Percentiles rank a stretch among this genome's conserved stretches.
phyloP scores from a whole-genome alignment of 225 moss, liverwort and hornwort species.

The Rhytidiadelphus loreus region DNA sequence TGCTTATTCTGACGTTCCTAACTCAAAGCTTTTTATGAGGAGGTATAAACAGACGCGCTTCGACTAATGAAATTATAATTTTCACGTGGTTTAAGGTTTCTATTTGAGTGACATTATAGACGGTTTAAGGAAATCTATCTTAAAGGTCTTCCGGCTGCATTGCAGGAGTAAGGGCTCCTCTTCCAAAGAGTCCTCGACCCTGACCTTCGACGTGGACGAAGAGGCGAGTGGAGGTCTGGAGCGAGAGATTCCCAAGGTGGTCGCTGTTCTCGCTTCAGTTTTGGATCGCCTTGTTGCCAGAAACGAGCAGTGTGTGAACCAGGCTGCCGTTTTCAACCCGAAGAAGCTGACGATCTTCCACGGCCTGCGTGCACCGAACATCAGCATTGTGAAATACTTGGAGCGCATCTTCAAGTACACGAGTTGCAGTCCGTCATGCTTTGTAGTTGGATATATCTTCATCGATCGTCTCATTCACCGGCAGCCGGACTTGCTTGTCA shows the following conservation, averaged over 20 bases:
- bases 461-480: constrained; percentile 90
- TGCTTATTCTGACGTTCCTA: background rate
- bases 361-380: constrained; percentile 76
- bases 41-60: background rate
- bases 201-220: constrained; percentile 22
- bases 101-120: background rate
- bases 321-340: constrained; percentile 29
- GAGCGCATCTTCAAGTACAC: constrained; percentile 97
- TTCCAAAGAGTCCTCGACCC: constrained; percentile 6
- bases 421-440: constrained; percentile 88
- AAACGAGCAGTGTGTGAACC: constrained; percentile 57
- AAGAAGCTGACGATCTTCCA: constrained; percentile 83
- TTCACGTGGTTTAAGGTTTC: background rate
- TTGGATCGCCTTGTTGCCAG: constrained; percentile 77
- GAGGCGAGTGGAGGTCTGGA: constrained; percentile 8
- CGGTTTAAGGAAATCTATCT: background rate
- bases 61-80: background rate
- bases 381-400: constrained; percentile 77
- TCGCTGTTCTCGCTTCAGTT: constrained; percentile 62
- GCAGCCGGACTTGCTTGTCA: constrained; percentile 91
- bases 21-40: background rate
- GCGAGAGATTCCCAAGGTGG: constrained; percentile 59
- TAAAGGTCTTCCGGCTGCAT: background rate
- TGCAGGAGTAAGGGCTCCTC: constrained; percentile 11
- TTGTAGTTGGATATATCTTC: constrained; percentile 88